Evolutionary conservation across 2,329 filamentous ascomycete species (phyloP), one percentile per base, ranked within the genome.

Genomic region (Aspergillus novoparasiticus): DNA sequence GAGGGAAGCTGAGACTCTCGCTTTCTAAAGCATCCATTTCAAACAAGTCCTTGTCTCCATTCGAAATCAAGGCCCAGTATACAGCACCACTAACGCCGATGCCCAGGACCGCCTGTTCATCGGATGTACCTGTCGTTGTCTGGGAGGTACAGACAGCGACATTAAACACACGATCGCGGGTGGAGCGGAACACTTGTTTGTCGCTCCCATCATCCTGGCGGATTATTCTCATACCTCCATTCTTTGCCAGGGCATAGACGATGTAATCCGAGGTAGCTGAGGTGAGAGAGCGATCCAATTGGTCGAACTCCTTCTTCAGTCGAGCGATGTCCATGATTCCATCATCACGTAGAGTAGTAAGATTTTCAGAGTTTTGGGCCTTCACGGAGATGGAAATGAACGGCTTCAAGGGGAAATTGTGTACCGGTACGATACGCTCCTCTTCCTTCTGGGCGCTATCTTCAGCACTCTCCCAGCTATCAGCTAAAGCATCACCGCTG

Each of bases 241-340:
- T 92, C 82, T 96, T 97, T 50, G 92, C 92, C 83, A 97, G 92
- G 50, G 93, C 93, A 73, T 98, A 99, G 6, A 92, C 90, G 78
- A 99, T 98, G 80, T 95, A 97, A 64, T 90, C 90, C 73, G 92
- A 89, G 30, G 93, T 94, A 21, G 94, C 94, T 6, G 94, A 91
- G 57, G 94, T 94, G 36, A 99, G 85, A 66, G 94, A 96, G 68
- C 96, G 91, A 75, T 99, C 95, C 66, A 97, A 90, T 80, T 98
- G 95, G 74, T 99, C 95, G 72, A 98, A 98, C 6, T 97, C 93
- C 81, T 98, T 98, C 85, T 97, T 97, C 67, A 98, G 85, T 62
- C 93, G 88, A 58, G 95, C 94, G 74, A 99, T 95, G 71, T 97
- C 93, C 83, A 97, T 91, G 71, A 97, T 89, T 50, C 90, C 86